Evolutionary conservation across 805 yeast genomes (phyloP), one percentile per base, ranked within the genome.

Genomic region (Metschnikowia cubensis): DNA sequence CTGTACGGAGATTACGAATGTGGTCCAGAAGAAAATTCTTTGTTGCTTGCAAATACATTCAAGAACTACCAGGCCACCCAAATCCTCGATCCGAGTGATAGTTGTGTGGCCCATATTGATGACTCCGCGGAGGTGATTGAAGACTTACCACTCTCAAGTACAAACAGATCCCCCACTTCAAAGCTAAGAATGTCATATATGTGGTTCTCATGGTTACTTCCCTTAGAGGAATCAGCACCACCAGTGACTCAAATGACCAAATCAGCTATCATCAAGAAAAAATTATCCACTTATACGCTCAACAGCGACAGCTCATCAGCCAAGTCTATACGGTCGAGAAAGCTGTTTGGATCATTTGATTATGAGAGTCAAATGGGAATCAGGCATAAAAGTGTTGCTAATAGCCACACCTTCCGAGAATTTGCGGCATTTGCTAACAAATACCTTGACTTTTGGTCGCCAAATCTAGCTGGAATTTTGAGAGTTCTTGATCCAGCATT

Each of bases 371-470:
- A 49, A 35, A 13, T 17, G 25, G 7, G n/a, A 15, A 5, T 6
- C 10, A 17, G 7, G 39, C 39, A 18, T 54, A 58, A 48, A 35
- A 51, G 46, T 49, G 38, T 38, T 56, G 56, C 37, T 14, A 54
- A 54, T 29, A 57, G 59, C 35, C 67, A 66, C 49, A 57, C 58
- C 32, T 65, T 56, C 50, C 58, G 57, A 44, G 52, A 59, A 11
- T 56, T 63, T 40, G 64, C 62, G 6, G 50, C 56, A 15, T 59
- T 59, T 42, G 49, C 57, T 38, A 58, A 58, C 51, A 39, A 46
- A 21, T 56, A 42, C 39, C 51, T 58, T 18, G 61, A 58, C 45
- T 35, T 40, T 22, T 51, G 54, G 55, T 42, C 49, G 8, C 44
- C 53, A 11, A 43, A 40, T 22, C 18, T 37, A 2, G 42, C 32